Evolutionary conservation across 306 rosid genomes (phyloP), one percentile per base, ranked within the genome.

Genomic region (Cucumis hystrix): DNA sequence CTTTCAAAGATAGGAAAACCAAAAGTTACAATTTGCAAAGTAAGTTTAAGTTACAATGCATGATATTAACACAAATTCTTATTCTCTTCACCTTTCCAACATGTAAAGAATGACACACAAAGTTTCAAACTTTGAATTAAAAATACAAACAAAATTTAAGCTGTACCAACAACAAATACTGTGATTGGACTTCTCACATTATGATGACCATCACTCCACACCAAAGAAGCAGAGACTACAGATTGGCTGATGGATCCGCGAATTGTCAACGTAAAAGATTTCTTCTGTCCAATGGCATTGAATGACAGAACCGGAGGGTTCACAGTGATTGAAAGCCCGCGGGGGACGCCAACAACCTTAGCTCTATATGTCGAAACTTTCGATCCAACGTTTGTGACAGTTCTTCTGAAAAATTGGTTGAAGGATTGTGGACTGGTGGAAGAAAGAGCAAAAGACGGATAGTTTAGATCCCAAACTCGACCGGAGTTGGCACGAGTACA

Each of bases 391-490:
- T 80, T 85, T 49, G 86, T 85, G 1, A 85, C 80, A 1, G 81
- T 85, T 70, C 88, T 75, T 20, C 28, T 62, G 62, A 74, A 85
- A 60, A 62, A 47, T 14, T 43, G 80, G 61, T 69, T 77, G 39
- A 78, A 2, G 21, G 61, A 13, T 1, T 65, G 40, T 11, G 68
- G 18, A 63, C 30, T 39, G 10, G 78, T 39, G 8, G 12, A 47
- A 2, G 17, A 18, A 3, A 83, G 52, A 0, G 91, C 81, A 69
- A 85, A 78, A 8, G 91, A 82, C 61, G 91, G 91, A 10, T 83
- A 84, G 71, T 88, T 88, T 4, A 88, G 61, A 14, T 83, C 83
- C 52, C 67, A 56, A 0, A 15, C 79, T 66, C 78, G 41, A 16
- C 72, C 75, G 3, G 39, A 14, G 45, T 30, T 65, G 28, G 66